phyloP scores from a whole-genome alignment of 441 rosid species.

The Corymbia calophylla region DNA sequence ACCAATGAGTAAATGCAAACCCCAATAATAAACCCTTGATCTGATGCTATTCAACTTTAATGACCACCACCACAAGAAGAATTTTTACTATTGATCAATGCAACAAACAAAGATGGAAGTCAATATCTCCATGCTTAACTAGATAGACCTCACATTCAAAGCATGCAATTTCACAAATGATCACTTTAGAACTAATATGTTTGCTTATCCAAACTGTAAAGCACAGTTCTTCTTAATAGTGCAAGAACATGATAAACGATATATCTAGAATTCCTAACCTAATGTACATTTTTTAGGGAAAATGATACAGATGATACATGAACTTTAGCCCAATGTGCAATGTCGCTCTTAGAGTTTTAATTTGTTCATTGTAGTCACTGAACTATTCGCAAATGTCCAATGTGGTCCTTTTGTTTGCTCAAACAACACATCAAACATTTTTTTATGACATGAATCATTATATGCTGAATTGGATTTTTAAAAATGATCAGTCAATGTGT shows the following conservation, averaged over 20 bases:
- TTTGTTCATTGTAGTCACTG: background rate
- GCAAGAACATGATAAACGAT: background rate
- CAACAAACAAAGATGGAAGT: background rate
- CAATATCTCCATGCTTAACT: background rate
- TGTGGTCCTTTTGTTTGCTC: background rate
- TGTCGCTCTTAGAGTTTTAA: background rate
- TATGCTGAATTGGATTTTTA: background rate
- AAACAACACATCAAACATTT: background rate
- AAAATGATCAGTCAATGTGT: background rate
- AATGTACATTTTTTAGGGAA: background rate
- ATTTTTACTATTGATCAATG: background rate
- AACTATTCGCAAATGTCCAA: background rate
- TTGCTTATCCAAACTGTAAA: background rate
- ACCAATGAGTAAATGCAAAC: background rate
- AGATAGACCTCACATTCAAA: background rate
- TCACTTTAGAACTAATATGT: background rate
- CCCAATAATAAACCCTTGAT: background rate
- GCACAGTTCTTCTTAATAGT: background rate
- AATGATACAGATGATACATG: background rate
- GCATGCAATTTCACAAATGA: background rate
- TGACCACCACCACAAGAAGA: background rate
- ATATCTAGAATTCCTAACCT: background rate
- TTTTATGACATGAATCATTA: background rate
- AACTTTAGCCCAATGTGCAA: background rate
- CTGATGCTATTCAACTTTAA: background rate